Conservation (phyloP, 1,284 basidiomycete species). For the Dichomitus squalens region DNA sequence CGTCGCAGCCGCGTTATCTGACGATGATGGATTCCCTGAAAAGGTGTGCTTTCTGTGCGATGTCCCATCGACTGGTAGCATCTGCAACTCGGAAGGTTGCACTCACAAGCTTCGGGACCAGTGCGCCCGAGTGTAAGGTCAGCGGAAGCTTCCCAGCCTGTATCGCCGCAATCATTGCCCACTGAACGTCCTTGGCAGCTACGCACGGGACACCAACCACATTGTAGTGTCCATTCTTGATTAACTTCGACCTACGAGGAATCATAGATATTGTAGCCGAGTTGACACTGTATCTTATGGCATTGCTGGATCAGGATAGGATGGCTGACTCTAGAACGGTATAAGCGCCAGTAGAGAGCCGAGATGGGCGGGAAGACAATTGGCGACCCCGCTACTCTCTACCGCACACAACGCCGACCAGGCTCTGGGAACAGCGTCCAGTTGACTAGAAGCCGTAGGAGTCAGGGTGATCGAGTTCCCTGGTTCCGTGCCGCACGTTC, state of each 20-base stretch:
- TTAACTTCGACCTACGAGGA: not conserved
- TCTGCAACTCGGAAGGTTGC: not conserved
- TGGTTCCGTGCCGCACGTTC: slow-evolving; percentile 21
- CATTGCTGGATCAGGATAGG: not conserved
- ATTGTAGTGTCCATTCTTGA: not conserved
- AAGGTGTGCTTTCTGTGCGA: not conserved
- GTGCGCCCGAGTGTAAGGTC: not conserved
- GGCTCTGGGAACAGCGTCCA: slow-evolving; percentile 2
- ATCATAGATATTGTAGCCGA: not conserved
- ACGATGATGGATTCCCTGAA: not conserved
- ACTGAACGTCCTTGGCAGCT: not conserved
- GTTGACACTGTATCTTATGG: not conserved
- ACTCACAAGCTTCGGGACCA: not conserved
- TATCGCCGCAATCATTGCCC: not conserved
- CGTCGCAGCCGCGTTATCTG: not conserved
- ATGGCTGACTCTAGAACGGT: slow-evolving; percentile 4
- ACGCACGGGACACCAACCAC: not conserved
- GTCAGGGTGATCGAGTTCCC: slow-evolving; percentile 8
- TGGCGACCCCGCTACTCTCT: not conserved
- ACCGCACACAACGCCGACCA: slow-evolving; percentile 4
- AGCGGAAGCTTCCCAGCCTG: not conserved
- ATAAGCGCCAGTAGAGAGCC: slow-evolving; percentile 7
- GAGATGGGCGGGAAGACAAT: not conserved
- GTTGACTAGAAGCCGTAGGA: slow-evolving; percentile 9
- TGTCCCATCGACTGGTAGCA: not conserved